Evolutionary conservation across 2,329 filamentous ascomycete genomes (phyloP), one percentile per base, ranked within the genome.

Genomic region (Sporothrix mexicana): DNA sequence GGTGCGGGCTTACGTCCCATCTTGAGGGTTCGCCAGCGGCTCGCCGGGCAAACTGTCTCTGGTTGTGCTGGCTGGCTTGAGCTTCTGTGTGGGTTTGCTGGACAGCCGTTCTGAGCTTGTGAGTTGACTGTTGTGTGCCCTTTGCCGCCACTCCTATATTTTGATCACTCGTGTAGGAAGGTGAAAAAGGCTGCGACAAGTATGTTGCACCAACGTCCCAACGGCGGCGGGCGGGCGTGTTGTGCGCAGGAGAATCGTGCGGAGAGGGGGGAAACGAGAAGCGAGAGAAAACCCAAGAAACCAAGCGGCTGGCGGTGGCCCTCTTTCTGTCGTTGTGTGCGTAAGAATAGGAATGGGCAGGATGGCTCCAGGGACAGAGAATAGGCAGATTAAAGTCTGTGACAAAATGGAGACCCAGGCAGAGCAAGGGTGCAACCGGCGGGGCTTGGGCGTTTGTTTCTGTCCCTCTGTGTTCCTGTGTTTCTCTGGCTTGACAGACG

Each of bases 1-100:
- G 87, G 87, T 81, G 84, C 86, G 78, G 85, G 82, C 81, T 88
- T 89, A 80, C 87, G 87, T 82, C 84, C 86, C 87, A 89, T 89
- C 76, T 74, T 81, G 75, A 64, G 15, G 66, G 51, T 9, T 68
- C 66, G 23, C 66, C 66, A 68, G 66, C 66, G 66, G 66, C 66
- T 68, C 47, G 66, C 66, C 53, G 47, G 25, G 15, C 5, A 13
- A 25, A 57, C 53, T 13, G 53, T 30, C 4, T 57, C 53, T 57
- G 53, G 6, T 36, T 36, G 30, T 36, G 30, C 30, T 47, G 45
- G 53, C 23, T 25, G 53, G 7, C 53, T 57, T 23, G n/a, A 10
- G 53, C 20, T 61, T 25, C 45, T 51, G 23, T 68, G 23, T 49
- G 20, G 7, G 25, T 6, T 10, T 53, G 17, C 12, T 10, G 30